Evolutionary conservation across 176 grass and related monocot genomes (phyloP), one percentile per base, ranked within the genome.

Genomic region (Pharus latifolius): DNA sequence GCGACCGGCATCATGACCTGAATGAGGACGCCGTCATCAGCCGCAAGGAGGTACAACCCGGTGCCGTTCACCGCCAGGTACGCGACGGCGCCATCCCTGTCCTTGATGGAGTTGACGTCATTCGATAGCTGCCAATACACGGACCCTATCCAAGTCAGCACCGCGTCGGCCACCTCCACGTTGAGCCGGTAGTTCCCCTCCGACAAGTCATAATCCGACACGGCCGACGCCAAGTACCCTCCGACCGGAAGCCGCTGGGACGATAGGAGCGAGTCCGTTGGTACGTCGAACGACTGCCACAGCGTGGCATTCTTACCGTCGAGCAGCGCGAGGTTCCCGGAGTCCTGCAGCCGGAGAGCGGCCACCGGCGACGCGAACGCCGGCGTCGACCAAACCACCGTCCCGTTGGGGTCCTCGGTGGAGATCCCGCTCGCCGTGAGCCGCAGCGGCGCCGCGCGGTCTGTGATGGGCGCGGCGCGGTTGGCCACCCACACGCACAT

Each of bases 251-350:
- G 73, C 23, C 46, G 73, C 65, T 92, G 89, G 17, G 80, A 63
- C 26, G 89, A 84, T 38, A 92, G 56, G 27, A 92, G 44, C 3
- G 76, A n/a, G 78, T 92, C 81, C 13, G 81, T 68, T 23, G 89
- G 80, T 1, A 2, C 56, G 41, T 92, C 89, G 19, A 92, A 88
- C 16, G 84, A 92, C 61, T 87, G 84, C 89, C 89, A 92, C 4
- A 92, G 84, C 53, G 81, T 84, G 65, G 41, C 67, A 26, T 92
- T 92, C 67, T 7, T 23, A 0, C 23, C 67, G 67, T 88, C 84
- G 52, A 85, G 81, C 31, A 92, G 70, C 41, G 66, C 67, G 48
- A 85, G 80, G 64, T 88, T 92, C 41, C 84, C 81, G 12, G 41
- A 77, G 38, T 92, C 67, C 41, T 58, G 72, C 4, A 92, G 73